Conservation (phyloP, 768 basidiomycete species). For the Tricholoma hemisulphureum region DNA sequence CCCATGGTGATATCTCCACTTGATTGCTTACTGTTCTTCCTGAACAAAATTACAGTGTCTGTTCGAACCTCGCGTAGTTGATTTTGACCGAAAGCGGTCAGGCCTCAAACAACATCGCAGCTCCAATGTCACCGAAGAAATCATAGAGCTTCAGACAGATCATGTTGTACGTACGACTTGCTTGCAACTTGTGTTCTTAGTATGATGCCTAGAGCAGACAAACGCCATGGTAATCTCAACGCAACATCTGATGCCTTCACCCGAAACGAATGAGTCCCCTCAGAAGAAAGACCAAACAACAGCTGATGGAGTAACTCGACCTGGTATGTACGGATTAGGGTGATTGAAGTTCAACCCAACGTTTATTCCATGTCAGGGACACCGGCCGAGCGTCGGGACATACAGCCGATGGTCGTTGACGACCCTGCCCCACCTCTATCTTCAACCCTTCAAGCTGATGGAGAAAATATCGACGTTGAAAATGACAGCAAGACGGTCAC, state of each 20-base stretch:
- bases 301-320: conserved; percentile 7
- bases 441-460: conserved; percentile 21
- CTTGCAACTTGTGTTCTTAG: conserved; percentile 7
- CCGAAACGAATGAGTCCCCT: conserved; percentile 22
- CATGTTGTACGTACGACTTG: conserved; percentile 42
- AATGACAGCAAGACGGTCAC: conserved; percentile 39
- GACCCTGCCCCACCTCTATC: conserved; percentile 28
- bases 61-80: conserved; percentile 91
- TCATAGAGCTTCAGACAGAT: conserved; percentile 54
- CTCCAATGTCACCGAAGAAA: conserved; percentile 72
- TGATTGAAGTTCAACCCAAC: neutral
- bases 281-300: conserved; percentile 14
- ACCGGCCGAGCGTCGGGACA: conserved; percentile 30
- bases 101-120: conserved; percentile 48
- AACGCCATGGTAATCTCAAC: conserved; percentile 91
- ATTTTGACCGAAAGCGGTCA: conserved; percentile 76
- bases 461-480: conserved; percentile 49
- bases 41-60: conserved; percentile 59
- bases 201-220: conserved; percentile 49
- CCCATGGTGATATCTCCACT: conserved; percentile 74
- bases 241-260: conserved; percentile 62
- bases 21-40: too few species aligned
- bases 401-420: conserved; percentile 30
- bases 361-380: conserved; percentile 9
- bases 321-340: conserved; percentile 8